phyloP scores from a whole-genome alignment of 2,329 filamentous ascomycete genomes.

The Neofusicoccum laricinum region DNA sequence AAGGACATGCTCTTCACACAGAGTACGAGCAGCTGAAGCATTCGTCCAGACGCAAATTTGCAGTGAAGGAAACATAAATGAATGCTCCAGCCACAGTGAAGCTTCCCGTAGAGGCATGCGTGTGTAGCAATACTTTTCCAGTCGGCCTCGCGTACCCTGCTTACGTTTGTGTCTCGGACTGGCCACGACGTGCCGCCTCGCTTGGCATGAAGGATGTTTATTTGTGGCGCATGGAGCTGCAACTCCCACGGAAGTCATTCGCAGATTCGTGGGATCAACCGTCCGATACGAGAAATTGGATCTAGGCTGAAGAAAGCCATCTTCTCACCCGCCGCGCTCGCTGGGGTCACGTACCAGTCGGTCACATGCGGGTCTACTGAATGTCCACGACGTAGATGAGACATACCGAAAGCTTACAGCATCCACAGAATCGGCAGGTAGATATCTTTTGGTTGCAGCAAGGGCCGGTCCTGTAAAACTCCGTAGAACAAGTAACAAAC shows the following conservation, averaged over 20 bases:
- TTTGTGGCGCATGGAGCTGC: neutral
- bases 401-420: neutral
- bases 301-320: neutral
- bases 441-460: neutral
- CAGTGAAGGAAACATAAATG: no score
- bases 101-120: no score
- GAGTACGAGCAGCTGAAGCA: no score
- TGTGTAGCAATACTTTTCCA: no score
- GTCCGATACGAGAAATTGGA: neutral
- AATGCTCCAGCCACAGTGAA: no score
- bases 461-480: neutral
- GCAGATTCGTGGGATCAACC: no score
- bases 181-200: no score
- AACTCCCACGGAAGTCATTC: no score
- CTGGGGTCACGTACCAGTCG: neutral
- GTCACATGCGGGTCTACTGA: neutral
- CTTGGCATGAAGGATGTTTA: neutral
- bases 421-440: neutral
- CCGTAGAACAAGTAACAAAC: neutral
- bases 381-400: neutral
- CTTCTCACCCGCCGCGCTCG: neutral
- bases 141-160: no score
- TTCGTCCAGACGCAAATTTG: no score
- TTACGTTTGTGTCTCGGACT: no score
- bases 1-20: no score